Evolutionary conservation across 73 alveolate species (phyloP).

Genomic region (Paramecium sexaurelia): DNA sequence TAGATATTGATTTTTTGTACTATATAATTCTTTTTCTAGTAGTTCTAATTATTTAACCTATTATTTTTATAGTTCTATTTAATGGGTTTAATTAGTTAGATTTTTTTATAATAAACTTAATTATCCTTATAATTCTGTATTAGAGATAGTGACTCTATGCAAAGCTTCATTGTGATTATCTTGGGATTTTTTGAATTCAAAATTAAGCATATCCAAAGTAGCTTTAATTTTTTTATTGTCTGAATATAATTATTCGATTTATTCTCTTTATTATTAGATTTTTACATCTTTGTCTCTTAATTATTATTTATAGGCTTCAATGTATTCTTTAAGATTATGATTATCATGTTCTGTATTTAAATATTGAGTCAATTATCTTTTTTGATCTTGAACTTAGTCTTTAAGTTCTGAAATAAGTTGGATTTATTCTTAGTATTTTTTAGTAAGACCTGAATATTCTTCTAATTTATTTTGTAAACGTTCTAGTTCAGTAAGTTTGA

Average conservation of each 20-base stretch:
- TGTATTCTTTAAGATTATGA: background rate
- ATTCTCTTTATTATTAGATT: background rate
- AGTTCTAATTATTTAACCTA: background rate
- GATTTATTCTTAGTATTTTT: background rate
- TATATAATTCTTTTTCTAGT: background rate
- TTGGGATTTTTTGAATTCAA: background rate
- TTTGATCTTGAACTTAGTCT: background rate
- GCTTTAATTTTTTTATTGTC: constrained; percentile 13
- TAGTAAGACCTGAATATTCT: background rate
- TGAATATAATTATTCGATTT: background rate
- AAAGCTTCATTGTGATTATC: background rate
- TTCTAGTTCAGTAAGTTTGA: background rate
- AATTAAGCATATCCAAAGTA: background rate
- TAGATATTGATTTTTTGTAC: background rate
- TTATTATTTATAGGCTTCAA: background rate
- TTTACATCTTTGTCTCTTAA: constrained; percentile 7
- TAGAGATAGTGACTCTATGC: background rate
- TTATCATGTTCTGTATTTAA: background rate
- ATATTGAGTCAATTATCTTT: background rate
- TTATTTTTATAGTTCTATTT: constrained; percentile 14
- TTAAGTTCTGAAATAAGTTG: background rate
- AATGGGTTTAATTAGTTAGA: background rate
- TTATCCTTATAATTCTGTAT: constrained; percentile 9
- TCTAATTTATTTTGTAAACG: background rate
- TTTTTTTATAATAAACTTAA: background rate